Evolutionary conservation across 257 asterid genomes (phyloP), one percentile per base, ranked within the genome.

Genomic region (Solanum etuberosum): DNA sequence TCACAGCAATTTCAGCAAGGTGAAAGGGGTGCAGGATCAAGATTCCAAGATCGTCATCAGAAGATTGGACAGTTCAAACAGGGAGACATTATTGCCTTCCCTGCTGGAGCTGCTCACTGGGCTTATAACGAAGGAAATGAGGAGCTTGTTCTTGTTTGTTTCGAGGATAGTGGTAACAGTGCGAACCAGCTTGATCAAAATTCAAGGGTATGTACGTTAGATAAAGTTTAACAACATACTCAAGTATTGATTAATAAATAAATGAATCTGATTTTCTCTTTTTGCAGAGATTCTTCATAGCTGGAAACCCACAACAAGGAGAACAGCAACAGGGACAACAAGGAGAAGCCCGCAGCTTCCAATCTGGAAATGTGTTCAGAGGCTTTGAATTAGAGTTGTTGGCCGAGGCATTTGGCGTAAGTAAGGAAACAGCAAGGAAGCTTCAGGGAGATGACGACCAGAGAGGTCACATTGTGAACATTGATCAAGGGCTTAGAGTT

Each of bases 231-330:
- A 40, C 18, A 77, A 14, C 61, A 77, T 14, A 42, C 59, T 51
- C 61, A 5, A 35, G 16, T 37, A n/a, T 37, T 35, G 14, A 7
- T 23, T 37, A 25, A 61, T 54, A 2, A 51, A 51, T 84, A 6
- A 77, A 15, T 8, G 0, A 15, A 27, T 84, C 5, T 65, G 35
- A 3, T 29, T 85, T 57, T 1, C 10, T 1, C 23, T 15, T 15
- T 84, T 15, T 70, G 88, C 90, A 94, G 96, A 86, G 93, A 5
- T 94, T 94, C 89, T 88, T 86, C 92, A 88, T 94, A 8, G 96
- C 98, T 63, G 98, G 96, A 78, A 92, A 90, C 89, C 91, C 93
- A 0, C 84, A 67, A 65, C 89, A 87, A 35, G 74, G 59, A 71
- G 90, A 85, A 59, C 67, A 90, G 18, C 86, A 59, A 23, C 46